Percentiles rank a stretch among this genome's conserved stretches.
phyloP scores from a whole-genome alignment of 2,329 filamentous ascomycete species.

The Exophiala mesophila region DNA sequence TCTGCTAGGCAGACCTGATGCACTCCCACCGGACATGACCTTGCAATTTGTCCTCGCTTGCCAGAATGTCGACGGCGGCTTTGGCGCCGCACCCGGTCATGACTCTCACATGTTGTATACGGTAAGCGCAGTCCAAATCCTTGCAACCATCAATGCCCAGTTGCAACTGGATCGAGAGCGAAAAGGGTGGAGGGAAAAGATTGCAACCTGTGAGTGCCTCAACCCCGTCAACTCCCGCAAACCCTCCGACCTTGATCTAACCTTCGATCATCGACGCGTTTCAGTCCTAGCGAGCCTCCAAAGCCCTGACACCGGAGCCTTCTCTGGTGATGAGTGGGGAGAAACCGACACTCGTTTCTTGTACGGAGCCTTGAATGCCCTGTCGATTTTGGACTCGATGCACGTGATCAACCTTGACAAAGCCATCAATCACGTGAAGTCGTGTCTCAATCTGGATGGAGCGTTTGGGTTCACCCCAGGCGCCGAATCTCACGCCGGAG shows the following conservation, averaged over 20 bases:
- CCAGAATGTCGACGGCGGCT: slow-evolving; percentile 80
- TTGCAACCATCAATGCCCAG: slow-evolving; percentile 79
- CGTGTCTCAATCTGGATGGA: slow-evolving; percentile 90
- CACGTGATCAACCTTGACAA: slow-evolving; percentile 71
- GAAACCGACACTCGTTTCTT: slow-evolving; percentile 94
- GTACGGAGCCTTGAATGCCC: slow-evolving; percentile 80
- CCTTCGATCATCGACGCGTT: slow-evolving; percentile 1
- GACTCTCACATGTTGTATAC: slow-evolving; percentile 97
- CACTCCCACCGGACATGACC: slow-evolving; percentile 71
- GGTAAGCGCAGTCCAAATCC: slow-evolving; percentile 87
- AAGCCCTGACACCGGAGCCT: slow-evolving; percentile 74
- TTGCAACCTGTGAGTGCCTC: slow-evolving; percentile 68
- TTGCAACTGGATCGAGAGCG: slow-evolving; percentile 79
- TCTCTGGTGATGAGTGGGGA: slow-evolving; percentile 92
- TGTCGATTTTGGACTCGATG: slow-evolving; percentile 75
- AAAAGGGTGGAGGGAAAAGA: slow-evolving; percentile 61
- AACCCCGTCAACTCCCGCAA: background rate
- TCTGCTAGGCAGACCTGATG: slow-evolving; percentile 74
- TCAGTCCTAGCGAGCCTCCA: slow-evolving; percentile 76
- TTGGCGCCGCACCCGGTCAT: slow-evolving; percentile 88
- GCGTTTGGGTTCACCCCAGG: slow-evolving; percentile 87
- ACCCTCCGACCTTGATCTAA: background rate
- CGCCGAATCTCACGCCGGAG: slow-evolving; percentile 89
- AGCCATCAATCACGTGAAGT: slow-evolving; percentile 71
- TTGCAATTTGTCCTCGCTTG: slow-evolving; percentile 96